Base-by-base conservation (phyloP, 805 yeast genomes). In the Candida anglica region DNA sequence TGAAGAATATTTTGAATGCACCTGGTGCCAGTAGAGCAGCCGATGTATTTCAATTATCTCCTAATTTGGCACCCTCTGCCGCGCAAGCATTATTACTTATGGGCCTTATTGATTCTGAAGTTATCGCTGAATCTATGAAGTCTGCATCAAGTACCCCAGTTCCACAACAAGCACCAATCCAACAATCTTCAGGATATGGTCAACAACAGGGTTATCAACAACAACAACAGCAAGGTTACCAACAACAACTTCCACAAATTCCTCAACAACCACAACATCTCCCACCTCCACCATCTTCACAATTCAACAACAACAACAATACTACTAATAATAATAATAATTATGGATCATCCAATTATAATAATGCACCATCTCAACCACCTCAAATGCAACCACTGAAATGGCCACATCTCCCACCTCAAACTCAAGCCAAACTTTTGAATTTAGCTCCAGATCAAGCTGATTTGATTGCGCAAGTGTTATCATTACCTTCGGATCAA, bases 1-100 rank as follows among this genome's bases (percentile, higher is more conserved):
- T 84, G 42, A 83, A 82, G 53, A 68, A 71, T 21, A 59, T 79
- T 5, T 60, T 80, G 21, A 63, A 63, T 23, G 72, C 77, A 28
- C 72, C 77, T 5, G 69, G 71, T 37, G 65, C 75, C 23, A 46
- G 55, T 22, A 55, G 81, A 41, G 79, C 79, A 15, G 66, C 72
- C 35, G 72, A 71, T 38, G 64, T 81, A 37, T 64, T 77, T 46
- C 66, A 64, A 36, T 60, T 73, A 46, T 60, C 77, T 42, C 79
- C 79, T 13, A 58, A 77, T 30, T 59, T 83, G 27, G 81, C 88
- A 3, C 61, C 77, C 2, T 71, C 85, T 1, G 79, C 86, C 1
- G 77, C 89, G 0, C 93, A 84, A 52, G 84, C 88, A 2, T 62
- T 84, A 41, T 58, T 84, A 14, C 65, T 82, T 30, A 83, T 84